These are phyloP conservation scores for Cyclocybe cylindracea DNA, from an alignment of 768 basidiomycete species.

Conservation along the genomic window DNA sequence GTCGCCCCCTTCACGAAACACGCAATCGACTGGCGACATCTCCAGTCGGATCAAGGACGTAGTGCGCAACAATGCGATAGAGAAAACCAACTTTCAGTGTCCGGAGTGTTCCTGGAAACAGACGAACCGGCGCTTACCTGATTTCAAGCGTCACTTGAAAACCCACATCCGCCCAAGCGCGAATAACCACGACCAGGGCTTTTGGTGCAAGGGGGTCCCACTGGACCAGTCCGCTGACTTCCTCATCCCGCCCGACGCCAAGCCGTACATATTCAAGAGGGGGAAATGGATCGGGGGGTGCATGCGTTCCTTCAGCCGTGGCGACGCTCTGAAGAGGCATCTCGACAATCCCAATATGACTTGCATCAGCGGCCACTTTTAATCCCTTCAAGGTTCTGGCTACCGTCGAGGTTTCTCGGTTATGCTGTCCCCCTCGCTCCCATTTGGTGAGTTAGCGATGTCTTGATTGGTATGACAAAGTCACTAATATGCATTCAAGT, in stretches of 20 bases:
- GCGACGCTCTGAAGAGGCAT: constrained; percentile 48
- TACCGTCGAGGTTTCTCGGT: no score
- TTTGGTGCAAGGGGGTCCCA: constrained; percentile 43
- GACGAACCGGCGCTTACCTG: constrained; percentile 51
- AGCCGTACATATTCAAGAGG: constrained; percentile 27
- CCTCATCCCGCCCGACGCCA: constrained; percentile 16
- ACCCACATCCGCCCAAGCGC: constrained; percentile 53
- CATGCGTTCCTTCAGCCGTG: constrained; percentile 39
- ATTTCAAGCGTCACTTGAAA: constrained; percentile 58
- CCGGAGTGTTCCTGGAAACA: constrained; percentile 50
- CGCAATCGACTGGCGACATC: constrained; percentile 33
- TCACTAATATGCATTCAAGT: no score
- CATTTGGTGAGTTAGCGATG: no score
- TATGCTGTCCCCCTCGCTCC: no score
- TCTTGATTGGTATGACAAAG: no score
- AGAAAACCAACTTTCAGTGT: constrained; percentile 37
- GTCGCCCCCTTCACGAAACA: constrained; percentile 45
- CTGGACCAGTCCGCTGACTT: constrained; percentile 15
- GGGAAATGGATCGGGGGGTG: constrained; percentile 43
- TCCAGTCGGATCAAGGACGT: constrained; percentile 20
- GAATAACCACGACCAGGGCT: constrained; percentile 32
- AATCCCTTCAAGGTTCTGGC: no score
- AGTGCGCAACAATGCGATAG: constrained; percentile 12
- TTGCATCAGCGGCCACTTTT: constrained; percentile 17
- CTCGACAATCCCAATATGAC: constrained; percentile 31